Evolutionary conservation across 2,329 filamentous ascomycete genomes (phyloP).

Genomic region (Cordyceps pruinosa): DNA sequence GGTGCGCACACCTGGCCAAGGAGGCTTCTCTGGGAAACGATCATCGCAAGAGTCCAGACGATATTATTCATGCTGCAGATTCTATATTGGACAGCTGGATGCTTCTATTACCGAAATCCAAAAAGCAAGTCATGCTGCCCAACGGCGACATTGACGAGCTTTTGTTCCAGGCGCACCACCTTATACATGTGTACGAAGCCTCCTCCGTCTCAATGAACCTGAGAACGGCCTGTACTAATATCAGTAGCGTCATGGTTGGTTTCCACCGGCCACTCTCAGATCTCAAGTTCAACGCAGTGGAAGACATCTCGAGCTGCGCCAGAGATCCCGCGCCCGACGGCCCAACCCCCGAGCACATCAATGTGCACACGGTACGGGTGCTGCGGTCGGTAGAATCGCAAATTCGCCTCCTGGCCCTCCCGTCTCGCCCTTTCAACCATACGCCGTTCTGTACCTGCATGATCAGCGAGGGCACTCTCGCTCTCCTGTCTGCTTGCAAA

Average conservation of each 20-base stretch:
- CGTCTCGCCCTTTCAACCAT: slow-evolving; percentile 27
- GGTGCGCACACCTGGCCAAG: slow-evolving; percentile 26
- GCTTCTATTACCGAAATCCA: slow-evolving; percentile 28
- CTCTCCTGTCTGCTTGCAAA: slow-evolving; percentile 31
- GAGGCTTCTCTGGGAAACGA: slow-evolving; percentile 18
- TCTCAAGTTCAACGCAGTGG: slow-evolving; percentile 31
- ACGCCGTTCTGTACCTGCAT: slow-evolving; percentile 36
- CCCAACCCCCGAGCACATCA: slow-evolving; percentile 19
- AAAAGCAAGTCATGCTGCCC: slow-evolving; percentile 25
- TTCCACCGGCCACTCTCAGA: slow-evolving; percentile 34
- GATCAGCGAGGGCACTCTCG: slow-evolving; percentile 30
- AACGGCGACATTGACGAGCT: slow-evolving; percentile 25
- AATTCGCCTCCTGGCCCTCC: slow-evolving; percentile 31
- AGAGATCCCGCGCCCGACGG: slow-evolving; percentile 16
- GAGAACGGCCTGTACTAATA: no score
- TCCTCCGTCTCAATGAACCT: neutral
- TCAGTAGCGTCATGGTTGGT: slow-evolving; percentile 26
- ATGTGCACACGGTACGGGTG: slow-evolving; percentile 33
- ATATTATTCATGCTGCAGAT: slow-evolving; percentile 28
- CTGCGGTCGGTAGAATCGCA: slow-evolving; percentile 32
- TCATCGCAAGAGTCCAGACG: slow-evolving; percentile 19
- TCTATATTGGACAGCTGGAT: slow-evolving; percentile 32
- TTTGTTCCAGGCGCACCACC: slow-evolving; percentile 23
- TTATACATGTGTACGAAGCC: slow-evolving; percentile 21
- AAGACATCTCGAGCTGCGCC: slow-evolving; percentile 32